Evolutionary conservation across 1,284 basidiomycete genomes (phyloP), one percentile per base, ranked within the genome.

Genomic region (Garcileccinum viscosum): DNA sequence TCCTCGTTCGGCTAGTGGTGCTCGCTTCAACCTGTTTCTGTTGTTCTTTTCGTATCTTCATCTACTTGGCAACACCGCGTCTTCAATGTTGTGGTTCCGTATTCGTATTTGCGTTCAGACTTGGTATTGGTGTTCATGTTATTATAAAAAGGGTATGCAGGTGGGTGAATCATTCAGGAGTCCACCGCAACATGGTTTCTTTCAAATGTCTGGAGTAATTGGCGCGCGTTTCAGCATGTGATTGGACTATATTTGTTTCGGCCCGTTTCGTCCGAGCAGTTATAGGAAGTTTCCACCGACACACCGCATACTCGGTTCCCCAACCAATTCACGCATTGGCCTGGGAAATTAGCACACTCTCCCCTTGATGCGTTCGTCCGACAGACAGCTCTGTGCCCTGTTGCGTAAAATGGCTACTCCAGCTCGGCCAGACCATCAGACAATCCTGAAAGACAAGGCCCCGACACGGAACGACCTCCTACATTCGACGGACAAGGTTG

Each of bases 311-410:
- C 38, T 40, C 19, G 8, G 19, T 19, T 22, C 40, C 40, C 40
- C n/a, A 47, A 17, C n/a, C 3, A 47, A n/a, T 47, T 47, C 12
- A 47, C 44, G 44, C 44, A 47, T 47, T 14, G 22, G n/a, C n/a
- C 44, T 24, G 44, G n/a, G 44, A 47, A 24, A 47, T 2, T 61
- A 60, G 42, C 42, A 58, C 70, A 58, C 70, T 58, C 40, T 27
- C 63, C 32, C 40, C 59, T 32, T 30, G 35, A 67, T 69, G 67
- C 67, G 22, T 38, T 62, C 66, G 4, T 44, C 60, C 27, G 72
- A 67, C 32, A 67, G 67, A 37, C 60, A 44, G 6, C 62, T 69
- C 35, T 47, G n/a, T 24, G 44, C 44, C 24, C n/a, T 47, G 12
- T 47, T 47, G n/a, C 44, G 44, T 24, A 47, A 47, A 47, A 47